Percentiles rank a stretch among this genome's conserved stretches.
Evolutionary conservation across 257 asterid genomes (phyloP).

Genomic region (Solanum okadae): DNA sequence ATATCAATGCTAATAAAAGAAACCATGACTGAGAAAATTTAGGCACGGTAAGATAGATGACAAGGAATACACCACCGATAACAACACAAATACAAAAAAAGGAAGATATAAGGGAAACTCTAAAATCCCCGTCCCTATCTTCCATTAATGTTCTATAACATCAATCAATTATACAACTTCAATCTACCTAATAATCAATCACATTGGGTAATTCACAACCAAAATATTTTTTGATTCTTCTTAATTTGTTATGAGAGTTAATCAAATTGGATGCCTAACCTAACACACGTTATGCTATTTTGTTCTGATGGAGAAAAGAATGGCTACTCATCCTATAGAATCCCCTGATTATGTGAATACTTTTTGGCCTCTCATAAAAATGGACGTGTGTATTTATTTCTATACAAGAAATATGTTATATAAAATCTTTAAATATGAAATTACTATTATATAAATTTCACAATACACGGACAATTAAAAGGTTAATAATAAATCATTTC

Average conservation of each 20-base stretch:
- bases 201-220: neutral
- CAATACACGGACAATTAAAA: neutral
- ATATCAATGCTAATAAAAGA: slow-evolving; percentile 44
- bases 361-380: neutral
- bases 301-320: neutral
- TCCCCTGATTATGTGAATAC: neutral
- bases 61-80: slow-evolving; percentile 56
- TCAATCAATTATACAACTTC: neutral
- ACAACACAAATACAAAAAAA: slow-evolving; percentile 45
- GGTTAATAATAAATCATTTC: neutral
- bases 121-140: slow-evolving; percentile 43
- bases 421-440: neutral
- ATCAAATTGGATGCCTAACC: neutral
- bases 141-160: slow-evolving; percentile 4
- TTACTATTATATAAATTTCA: too few relatives aligned
- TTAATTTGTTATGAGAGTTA: neutral
- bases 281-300: neutral
- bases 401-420: too few relatives aligned
- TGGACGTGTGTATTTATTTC: too few relatives aligned
- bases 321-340: neutral
- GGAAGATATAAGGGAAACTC: slow-evolving; percentile 48
- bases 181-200: neutral
- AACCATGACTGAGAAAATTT: slow-evolving; percentile 47
- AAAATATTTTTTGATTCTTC: too few relatives aligned
- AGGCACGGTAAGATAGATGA: slow-evolving; percentile 38